These are phyloP conservation scores for Adansonia madagascariensis DNA, from an alignment of 441 rosid species.

Conservation along the genomic window DNA sequence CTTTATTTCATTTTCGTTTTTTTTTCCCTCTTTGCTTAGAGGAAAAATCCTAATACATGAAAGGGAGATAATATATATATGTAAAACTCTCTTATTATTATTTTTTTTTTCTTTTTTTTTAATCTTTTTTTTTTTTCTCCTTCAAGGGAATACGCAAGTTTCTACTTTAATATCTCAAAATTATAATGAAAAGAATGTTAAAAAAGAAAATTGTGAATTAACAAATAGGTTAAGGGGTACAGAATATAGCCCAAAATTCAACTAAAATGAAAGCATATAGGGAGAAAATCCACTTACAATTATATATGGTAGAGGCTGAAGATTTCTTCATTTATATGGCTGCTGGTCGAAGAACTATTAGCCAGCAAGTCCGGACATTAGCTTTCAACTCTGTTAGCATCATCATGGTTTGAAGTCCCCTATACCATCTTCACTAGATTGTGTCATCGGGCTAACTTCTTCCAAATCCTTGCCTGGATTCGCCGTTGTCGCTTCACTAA, in stretches of 20 bases:
- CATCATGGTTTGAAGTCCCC: not conserved
- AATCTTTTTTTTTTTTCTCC: not conserved
- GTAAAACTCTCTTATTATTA: no score
- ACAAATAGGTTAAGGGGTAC: not conserved
- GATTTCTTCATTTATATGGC: constrained; percentile 22
- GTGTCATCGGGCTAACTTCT: not conserved
- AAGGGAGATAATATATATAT: not conserved
- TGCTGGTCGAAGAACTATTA: not conserved
- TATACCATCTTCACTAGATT: not conserved
- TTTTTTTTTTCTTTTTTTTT: not conserved
- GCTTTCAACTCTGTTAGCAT: not conserved
- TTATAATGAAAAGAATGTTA: not conserved
- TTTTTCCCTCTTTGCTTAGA: not conserved
- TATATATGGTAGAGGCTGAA: constrained; percentile 8
- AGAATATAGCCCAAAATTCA: not conserved
- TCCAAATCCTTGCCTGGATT: not conserved
- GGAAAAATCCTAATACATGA: not conserved
- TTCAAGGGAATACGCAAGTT: not conserved
- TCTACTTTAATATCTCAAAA: not conserved
- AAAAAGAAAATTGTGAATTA: not conserved
- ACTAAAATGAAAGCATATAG: not conserved
- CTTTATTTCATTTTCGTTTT: no score
- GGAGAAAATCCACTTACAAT: not conserved
- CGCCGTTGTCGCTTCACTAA: not conserved
- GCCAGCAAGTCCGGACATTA: not conserved